Evolutionary conservation across 768 basidiomycete genomes (phyloP).

Genomic region (Pisolithus sp.): DNA sequence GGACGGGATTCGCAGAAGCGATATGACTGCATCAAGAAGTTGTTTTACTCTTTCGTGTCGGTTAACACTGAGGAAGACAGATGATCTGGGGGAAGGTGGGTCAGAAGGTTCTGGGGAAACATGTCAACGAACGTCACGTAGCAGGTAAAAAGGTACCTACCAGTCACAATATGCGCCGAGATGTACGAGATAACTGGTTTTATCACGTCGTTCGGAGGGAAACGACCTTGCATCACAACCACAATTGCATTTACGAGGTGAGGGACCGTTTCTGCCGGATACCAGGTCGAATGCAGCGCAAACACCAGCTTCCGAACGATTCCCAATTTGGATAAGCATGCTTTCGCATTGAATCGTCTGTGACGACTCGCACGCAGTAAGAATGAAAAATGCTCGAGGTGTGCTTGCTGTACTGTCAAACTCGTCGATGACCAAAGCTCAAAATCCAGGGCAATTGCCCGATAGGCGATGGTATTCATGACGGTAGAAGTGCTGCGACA

Average conservation of each 20-base stretch:
- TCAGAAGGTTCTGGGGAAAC: constrained; percentile 1
- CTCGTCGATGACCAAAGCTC: constrained; percentile 78
- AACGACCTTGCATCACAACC: constrained; percentile 56
- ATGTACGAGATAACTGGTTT: constrained; percentile 85
- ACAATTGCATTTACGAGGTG: constrained; percentile 56
- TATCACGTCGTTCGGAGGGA: constrained; percentile 66
- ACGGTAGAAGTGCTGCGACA: constrained; percentile 66
- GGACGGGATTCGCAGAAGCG: constrained; percentile 48
- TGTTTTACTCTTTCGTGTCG: constrained; percentile 55
- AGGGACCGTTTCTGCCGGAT: constrained; percentile 41
- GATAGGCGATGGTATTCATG: constrained; percentile 76
- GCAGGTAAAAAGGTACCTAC: constrained; percentile 31
- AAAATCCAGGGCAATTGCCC: constrained; percentile 80
- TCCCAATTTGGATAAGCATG: constrained; percentile 64
- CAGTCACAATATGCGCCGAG: constrained; percentile 69
- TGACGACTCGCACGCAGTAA: constrained; percentile 69
- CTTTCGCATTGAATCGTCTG: constrained; percentile 69
- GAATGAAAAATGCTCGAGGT: constrained; percentile 76
- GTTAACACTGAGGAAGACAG: constrained; percentile 14
- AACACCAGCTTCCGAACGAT: constrained; percentile 76
- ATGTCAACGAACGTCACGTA: background rate
- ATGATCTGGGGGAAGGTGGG: constrained; percentile 10
- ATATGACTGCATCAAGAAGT: constrained; percentile 59
- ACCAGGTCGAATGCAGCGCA: constrained; percentile 76
- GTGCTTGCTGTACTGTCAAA: constrained; percentile 67